phyloP scores from a whole-genome alignment of 2,329 filamentous ascomycete genomes.

The Fusarium pseudoanthophilum region DNA sequence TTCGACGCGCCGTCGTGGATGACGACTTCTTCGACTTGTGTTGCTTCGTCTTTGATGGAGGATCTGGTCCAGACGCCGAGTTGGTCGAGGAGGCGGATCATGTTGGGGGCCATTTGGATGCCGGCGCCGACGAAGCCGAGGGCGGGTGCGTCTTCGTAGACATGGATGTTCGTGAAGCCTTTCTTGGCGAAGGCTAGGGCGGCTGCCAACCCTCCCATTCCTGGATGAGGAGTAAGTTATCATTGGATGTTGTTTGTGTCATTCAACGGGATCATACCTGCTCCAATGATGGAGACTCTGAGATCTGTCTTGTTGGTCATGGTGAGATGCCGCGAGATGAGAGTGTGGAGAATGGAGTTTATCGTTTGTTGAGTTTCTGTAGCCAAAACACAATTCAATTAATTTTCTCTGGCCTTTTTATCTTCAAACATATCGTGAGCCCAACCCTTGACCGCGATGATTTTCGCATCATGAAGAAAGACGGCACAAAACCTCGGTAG shows the following conservation, averaged over 20 bases:
- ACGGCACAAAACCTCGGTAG: not conserved
- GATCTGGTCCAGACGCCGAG: slow-evolving; percentile 23
- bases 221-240: not conserved
- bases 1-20: slow-evolving; percentile 4
- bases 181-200: slow-evolving; percentile 27
- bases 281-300: slow-evolving; percentile 12
- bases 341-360: not conserved
- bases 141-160: slow-evolving; percentile 24
- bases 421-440: rapidly evolving
- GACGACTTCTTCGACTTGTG: slow-evolving; percentile 3
- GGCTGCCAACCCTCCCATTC: slow-evolving; percentile 26
- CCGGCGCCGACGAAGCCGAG: slow-evolving; percentile 29
- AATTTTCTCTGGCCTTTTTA: not conserved
- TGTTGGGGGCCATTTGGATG: slow-evolving; percentile 30
- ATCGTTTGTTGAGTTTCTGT: rapidly evolving
- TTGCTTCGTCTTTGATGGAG: slow-evolving; percentile 1
- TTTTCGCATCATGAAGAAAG: not conserved
- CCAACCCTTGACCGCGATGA: rapidly evolving
- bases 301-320: not conserved
- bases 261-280: not conserved
- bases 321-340: not conserved
- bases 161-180: slow-evolving; percentile 23
- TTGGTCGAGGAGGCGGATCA: slow-evolving; percentile 18
- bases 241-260: not conserved
- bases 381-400: not conserved